Percentiles rank a stretch among this genome's conserved stretches.
These are phyloP conservation scores for Conticribra guillardii DNA, from an alignment of 108 stramenopile species.

Conservation along the genomic window DNA sequence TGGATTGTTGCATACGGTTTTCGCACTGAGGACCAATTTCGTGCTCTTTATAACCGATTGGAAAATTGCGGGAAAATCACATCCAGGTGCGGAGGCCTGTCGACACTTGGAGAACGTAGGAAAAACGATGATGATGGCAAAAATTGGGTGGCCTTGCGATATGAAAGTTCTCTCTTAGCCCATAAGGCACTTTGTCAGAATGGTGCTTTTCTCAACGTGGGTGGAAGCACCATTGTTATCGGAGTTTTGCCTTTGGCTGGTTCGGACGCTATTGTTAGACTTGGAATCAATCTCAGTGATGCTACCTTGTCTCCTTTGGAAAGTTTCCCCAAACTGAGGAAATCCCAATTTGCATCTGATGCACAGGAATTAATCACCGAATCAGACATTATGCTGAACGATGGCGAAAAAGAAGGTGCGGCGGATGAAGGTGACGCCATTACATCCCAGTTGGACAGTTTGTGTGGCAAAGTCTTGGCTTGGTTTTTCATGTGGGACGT, in stretches of 20 bases:
- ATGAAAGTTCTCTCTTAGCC: conserved; percentile 20
- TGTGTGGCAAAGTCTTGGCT: conserved; percentile 36
- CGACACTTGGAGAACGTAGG: conserved; percentile 2
- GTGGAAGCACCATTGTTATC: conserved; percentile 20
- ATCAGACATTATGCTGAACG: not conserved
- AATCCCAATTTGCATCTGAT: not conserved
- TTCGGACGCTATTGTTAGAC: conserved; percentile 6
- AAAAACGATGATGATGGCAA: conserved; percentile 1
- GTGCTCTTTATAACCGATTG: conserved; percentile 19
- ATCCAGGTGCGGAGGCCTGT: conserved; percentile 17
- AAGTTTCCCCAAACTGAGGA: not conserved
- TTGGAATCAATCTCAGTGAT: conserved; percentile 19
- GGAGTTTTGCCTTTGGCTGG: conserved; percentile 22
- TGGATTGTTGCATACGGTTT: conserved; percentile 40
- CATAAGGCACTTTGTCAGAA: conserved; percentile 38
- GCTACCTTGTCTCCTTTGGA: not conserved
- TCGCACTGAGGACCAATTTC: conserved; percentile 35
- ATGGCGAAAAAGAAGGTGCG: not conserved
- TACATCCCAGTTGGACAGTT: conserved; percentile 17
- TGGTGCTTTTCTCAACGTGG: conserved; percentile 24
- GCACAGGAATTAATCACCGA: conserved; percentile 1
- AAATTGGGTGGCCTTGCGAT: conserved; percentile 36
- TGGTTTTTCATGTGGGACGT: conserved; percentile 42
- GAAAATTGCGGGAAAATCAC: conserved; percentile 27
- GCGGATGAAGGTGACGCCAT: conserved; percentile 4